Conservation (phyloP, 176 grass and related monocot species). For the Carex scoparia region DNA sequence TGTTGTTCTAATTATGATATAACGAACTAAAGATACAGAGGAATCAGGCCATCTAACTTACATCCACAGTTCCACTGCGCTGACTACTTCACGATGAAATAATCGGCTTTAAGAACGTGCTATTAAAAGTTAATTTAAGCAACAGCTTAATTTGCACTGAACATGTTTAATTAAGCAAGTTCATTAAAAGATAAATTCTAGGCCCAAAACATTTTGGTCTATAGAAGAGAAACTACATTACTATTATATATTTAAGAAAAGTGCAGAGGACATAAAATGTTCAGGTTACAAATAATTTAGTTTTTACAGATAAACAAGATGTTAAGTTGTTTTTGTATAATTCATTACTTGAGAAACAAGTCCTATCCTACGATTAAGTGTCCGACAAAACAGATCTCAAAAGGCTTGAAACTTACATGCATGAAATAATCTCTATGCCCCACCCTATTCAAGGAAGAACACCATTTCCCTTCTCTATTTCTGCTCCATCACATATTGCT, state of each 20-base stretch:
- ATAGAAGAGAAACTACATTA: neutral
- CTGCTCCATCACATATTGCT: neutral
- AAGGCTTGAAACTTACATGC: neutral
- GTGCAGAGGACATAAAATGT: neutral
- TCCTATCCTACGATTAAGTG: neutral
- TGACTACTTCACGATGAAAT: too few species aligned
- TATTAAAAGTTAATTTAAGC: neutral
- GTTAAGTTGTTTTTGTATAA: neutral
- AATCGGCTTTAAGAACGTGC: too few species aligned
- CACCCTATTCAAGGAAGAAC: neutral
- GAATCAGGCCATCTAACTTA: too few species aligned
- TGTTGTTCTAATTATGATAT: neutral
- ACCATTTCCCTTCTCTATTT: neutral
- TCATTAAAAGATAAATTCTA: neutral
- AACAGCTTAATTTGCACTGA: neutral
- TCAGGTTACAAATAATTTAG: neutral
- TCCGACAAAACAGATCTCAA: neutral
- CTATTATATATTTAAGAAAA: neutral
- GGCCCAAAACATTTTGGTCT: neutral
- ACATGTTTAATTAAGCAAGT: neutral
- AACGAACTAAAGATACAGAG: too few species aligned
- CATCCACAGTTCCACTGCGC: too few species aligned
- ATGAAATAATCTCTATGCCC: neutral
- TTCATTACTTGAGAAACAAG: neutral
- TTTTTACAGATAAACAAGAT: neutral